Conservation (phyloP, 1,139 yeast genomes). For the Geotrichum fermentans region DNA sequence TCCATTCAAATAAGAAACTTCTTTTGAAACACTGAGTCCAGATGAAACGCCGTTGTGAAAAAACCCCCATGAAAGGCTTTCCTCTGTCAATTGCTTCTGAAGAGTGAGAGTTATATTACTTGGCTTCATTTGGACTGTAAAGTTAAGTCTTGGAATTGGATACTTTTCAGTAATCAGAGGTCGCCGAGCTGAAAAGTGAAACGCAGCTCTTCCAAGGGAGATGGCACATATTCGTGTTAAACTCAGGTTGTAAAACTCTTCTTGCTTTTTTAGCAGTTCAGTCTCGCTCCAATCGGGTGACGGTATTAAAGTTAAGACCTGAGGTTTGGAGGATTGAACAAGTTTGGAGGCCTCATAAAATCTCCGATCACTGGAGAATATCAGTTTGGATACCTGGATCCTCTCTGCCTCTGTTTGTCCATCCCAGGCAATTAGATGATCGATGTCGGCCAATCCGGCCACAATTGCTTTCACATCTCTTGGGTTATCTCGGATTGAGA, state of each 20-base stretch:
- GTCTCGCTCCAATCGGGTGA: slow-evolving; percentile 49
- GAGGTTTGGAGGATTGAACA: slow-evolving; percentile 65
- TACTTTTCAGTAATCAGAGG: slow-evolving; percentile 84
- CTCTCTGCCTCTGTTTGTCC: slow-evolving; percentile 64
- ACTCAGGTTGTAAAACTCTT: slow-evolving; percentile 58
- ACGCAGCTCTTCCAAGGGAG: slow-evolving; percentile 75
- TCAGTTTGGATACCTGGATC: slow-evolving; percentile 59
- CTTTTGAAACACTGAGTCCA: slow-evolving; percentile 70
- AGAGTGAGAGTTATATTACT: slow-evolving; percentile 59
- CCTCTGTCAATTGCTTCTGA: slow-evolving; percentile 52
- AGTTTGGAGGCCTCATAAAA: slow-evolving; percentile 70
- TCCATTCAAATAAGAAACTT: slow-evolving; percentile 71
- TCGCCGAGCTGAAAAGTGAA: slow-evolving; percentile 61
- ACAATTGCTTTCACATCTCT: slow-evolving; percentile 50
- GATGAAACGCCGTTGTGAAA: slow-evolving; percentile 92
- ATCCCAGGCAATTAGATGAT: slow-evolving; percentile 56
- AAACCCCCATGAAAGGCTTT: slow-evolving; percentile 70
- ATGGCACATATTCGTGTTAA: slow-evolving; percentile 70
- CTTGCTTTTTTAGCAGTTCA: slow-evolving; percentile 54
- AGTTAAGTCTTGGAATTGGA: slow-evolving; percentile 71
- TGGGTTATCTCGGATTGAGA: slow-evolving; percentile 24
- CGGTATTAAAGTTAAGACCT: slow-evolving; percentile 41
- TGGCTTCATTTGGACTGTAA: slow-evolving; percentile 64
- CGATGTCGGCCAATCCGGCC: slow-evolving; percentile 47
- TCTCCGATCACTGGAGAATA: slow-evolving; percentile 74